Percentiles rank a stretch among this genome's conserved stretches.
Evolutionary conservation across 768 basidiomycete species (phyloP).

Genomic region (Leccinum uliginosum): DNA sequence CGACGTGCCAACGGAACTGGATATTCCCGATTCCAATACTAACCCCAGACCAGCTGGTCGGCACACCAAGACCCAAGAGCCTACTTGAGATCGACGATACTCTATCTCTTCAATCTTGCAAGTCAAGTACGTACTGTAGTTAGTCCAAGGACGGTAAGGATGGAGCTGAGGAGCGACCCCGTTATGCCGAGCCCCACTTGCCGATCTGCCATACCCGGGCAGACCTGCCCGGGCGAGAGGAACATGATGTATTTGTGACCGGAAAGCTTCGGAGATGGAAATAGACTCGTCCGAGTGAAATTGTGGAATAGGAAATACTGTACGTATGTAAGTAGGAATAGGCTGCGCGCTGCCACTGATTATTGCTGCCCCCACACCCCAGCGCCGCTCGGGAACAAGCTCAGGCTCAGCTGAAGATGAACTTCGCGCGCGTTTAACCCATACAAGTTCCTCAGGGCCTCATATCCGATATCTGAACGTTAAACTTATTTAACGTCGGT

Average conservation of each 20-base stretch:
- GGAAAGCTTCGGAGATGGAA: conserved; percentile 8
- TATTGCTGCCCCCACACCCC: neutral
- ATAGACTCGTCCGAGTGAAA: conserved; percentile 2
- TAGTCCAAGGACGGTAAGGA: neutral
- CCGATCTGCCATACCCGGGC: conserved; percentile 9
- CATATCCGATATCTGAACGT: conserved; percentile 6
- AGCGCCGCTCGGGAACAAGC: neutral
- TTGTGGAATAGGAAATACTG: neutral
- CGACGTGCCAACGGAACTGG: neutral
- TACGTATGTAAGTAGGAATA: neutral
- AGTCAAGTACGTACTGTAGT: neutral
- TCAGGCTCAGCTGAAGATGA: neutral
- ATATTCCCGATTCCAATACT: neutral
- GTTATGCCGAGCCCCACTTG: conserved; percentile 7
- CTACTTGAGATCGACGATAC: neutral
- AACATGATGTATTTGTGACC: conserved; percentile 1
- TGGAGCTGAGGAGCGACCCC: neutral
- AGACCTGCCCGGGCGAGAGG: neutral
- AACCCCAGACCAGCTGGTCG: neutral
- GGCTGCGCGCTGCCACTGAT: neutral
- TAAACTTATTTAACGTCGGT: neutral
- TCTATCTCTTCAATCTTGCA: neutral
- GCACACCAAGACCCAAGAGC: neutral
- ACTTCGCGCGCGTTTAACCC: neutral
- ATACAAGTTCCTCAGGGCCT: neutral